Conservation (phyloP, 352 stramenopile genomes). For the Paralagenidium karlingii region DNA sequence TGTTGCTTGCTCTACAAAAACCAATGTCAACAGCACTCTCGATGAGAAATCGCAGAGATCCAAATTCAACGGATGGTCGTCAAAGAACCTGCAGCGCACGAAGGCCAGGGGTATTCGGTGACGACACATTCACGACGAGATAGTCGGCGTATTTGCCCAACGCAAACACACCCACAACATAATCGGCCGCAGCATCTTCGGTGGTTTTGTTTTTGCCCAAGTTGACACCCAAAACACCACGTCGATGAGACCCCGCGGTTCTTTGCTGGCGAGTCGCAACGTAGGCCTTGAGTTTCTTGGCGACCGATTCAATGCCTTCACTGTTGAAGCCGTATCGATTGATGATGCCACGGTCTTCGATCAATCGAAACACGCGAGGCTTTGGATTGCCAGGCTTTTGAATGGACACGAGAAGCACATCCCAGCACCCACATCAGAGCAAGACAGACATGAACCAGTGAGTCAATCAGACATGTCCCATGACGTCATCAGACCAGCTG, state of each 20-base stretch:
- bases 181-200: conserved; percentile 76
- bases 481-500: neutral
- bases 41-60: neutral
- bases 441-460: neutral
- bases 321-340: conserved; percentile 99
- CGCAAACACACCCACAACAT: conserved; percentile 82
- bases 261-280: conserved; percentile 5
- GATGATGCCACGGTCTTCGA: conserved; percentile 92
- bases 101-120: conserved; percentile 90
- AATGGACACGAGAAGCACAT: neutral
- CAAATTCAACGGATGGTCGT: neutral
- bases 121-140: conserved; percentile 97
- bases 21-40: neutral
- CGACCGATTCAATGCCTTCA: conserved; percentile 74
- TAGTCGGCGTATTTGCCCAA: conserved; percentile 94
- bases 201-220: conserved; percentile 97
- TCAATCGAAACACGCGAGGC: conserved; percentile 93
- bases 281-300: conserved; percentile 50
- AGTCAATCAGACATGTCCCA: neutral
- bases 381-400: conserved; percentile 86
- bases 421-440: neutral
- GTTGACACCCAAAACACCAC: conserved; percentile 92
- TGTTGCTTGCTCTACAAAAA: conserved; percentile 72
- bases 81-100: conserved; percentile 66
- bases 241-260: conserved; percentile 12